Evolutionary conservation across 2,329 filamentous ascomycete species (phyloP).

Genomic region (Diaporthe nobilis): DNA sequence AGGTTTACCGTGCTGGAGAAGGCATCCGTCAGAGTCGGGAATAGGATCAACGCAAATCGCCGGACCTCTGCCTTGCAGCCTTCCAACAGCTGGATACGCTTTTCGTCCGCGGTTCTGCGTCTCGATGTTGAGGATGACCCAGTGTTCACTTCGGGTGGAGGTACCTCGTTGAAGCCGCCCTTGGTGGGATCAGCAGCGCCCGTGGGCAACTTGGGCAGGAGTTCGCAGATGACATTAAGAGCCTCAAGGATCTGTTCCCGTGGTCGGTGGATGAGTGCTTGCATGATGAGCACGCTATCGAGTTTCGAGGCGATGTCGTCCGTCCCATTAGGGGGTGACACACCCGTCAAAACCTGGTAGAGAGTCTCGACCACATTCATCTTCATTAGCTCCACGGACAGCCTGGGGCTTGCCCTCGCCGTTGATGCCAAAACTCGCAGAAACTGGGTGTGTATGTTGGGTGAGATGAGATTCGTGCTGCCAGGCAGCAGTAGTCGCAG

Average conservation of each 20-base stretch:
- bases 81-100: slow-evolving; percentile 84
- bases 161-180: slow-evolving; percentile 61
- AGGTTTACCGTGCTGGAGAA: slow-evolving; percentile 98
- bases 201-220: slow-evolving; percentile 80
- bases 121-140: slow-evolving; percentile 57
- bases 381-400: slow-evolving; percentile 92
- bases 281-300: slow-evolving; percentile 98
- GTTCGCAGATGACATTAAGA: slow-evolving; percentile 95
- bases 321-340: slow-evolving; percentile 86
- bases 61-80: slow-evolving; percentile 90
- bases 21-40: slow-evolving; percentile 95
- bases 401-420: slow-evolving; percentile 86
- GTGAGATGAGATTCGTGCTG: slow-evolving; percentile 93
- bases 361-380: slow-evolving; percentile 98
- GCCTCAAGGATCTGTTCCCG: slow-evolving; percentile 98
- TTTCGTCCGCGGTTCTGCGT: slow-evolving; percentile 78
- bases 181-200: slow-evolving; percentile 61
- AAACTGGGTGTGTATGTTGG: slow-evolving; percentile 96
- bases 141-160: slow-evolving; percentile 56
- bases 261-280: slow-evolving; percentile 94
- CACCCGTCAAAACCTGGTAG: slow-evolving; percentile 96
- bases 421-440: slow-evolving; percentile 92
- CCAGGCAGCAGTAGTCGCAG: slow-evolving; percentile 91
- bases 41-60: slow-evolving; percentile 91
- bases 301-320: slow-evolving; percentile 88